These are phyloP conservation scores for Pharnaceum exiguum DNA, from an alignment of 148 eudicot genomes.

Conservation along the genomic window DNA sequence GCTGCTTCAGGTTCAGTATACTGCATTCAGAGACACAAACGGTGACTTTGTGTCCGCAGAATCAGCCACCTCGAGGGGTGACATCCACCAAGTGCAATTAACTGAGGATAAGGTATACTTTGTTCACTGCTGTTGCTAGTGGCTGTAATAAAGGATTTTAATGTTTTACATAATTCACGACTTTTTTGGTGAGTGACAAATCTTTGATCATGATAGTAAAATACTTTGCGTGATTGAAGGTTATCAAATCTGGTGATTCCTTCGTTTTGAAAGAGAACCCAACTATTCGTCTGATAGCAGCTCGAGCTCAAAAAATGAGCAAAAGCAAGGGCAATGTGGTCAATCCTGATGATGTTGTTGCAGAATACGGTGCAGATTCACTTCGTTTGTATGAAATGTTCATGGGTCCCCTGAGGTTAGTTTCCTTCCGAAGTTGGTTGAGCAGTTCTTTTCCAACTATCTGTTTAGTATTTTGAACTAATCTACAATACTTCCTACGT, in stretches of 20 bases:
- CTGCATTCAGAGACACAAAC: slow-evolving; percentile 54
- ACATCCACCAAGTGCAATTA: slow-evolving; percentile 55
- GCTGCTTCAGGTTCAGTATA: slow-evolving; percentile 74
- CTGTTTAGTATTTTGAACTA: neutral
- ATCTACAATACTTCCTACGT: neutral
- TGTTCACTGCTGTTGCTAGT: neutral
- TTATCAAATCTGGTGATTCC: slow-evolving; percentile 74
- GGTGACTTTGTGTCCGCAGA: slow-evolving; percentile 82
- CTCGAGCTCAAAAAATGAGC: slow-evolving; percentile 95
- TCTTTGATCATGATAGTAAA: slow-evolving; percentile 6
- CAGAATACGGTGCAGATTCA: slow-evolving; percentile 93
- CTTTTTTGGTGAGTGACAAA: too few relatives aligned
- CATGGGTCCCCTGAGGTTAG: slow-evolving; percentile 96
- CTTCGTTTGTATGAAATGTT: slow-evolving; percentile 98
- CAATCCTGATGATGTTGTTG: slow-evolving; percentile 94
- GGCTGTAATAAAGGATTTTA: neutral
- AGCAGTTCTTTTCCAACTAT: neutral
- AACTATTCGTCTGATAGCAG: slow-evolving; percentile 54
- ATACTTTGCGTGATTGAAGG: slow-evolving; percentile 33
- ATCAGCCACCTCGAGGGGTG: slow-evolving; percentile 33
- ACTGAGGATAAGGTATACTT: slow-evolving; percentile 65
- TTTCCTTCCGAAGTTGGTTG: slow-evolving; percentile 7
- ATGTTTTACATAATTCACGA: too few relatives aligned
- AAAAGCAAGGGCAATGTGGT: slow-evolving; percentile 97
- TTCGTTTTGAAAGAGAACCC: slow-evolving; percentile 87